These are phyloP conservation scores for Ammopiptanthus mongolicus DNA, from an alignment of 306 rosid species.

Conservation along the genomic window DNA sequence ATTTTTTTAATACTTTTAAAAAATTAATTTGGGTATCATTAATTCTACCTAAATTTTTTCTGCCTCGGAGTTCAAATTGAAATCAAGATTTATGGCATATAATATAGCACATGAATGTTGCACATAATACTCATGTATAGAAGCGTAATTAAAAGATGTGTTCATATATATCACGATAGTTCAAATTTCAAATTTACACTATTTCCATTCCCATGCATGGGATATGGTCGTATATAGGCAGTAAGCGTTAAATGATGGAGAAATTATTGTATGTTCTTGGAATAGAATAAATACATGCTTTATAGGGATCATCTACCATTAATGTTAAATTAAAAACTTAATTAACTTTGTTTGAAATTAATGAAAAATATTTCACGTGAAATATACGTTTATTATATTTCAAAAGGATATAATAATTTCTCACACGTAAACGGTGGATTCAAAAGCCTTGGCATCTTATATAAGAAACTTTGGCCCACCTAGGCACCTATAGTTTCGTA, in stretches of 20 bases:
- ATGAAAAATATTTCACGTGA: too few species aligned
- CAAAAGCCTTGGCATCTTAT: background rate
- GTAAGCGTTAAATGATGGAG: background rate
- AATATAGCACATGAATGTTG: background rate
- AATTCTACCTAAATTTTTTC: background rate
- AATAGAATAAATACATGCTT: too few species aligned
- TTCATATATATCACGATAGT: background rate
- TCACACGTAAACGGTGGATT: background rate
- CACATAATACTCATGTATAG: background rate
- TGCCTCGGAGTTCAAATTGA: background rate
- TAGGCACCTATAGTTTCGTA: conserved; percentile 9
- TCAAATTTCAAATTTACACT: background rate
- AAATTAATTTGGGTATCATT: background rate
- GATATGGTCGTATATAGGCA: background rate
- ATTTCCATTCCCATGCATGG: background rate
- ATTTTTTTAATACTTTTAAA: background rate
- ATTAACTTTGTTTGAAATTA: too few species aligned
- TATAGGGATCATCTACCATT: too few species aligned
- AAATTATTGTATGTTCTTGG: too few species aligned
- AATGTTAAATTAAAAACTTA: too few species aligned
- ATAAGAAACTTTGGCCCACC: conserved; percentile 16
- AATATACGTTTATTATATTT: too few species aligned
- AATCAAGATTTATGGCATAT: background rate
- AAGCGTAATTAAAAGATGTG: background rate
- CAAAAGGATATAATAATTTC: too few species aligned